Evolutionary conservation across 805 yeast species (phyloP).

Genomic region (Ogataea kodamae): DNA sequence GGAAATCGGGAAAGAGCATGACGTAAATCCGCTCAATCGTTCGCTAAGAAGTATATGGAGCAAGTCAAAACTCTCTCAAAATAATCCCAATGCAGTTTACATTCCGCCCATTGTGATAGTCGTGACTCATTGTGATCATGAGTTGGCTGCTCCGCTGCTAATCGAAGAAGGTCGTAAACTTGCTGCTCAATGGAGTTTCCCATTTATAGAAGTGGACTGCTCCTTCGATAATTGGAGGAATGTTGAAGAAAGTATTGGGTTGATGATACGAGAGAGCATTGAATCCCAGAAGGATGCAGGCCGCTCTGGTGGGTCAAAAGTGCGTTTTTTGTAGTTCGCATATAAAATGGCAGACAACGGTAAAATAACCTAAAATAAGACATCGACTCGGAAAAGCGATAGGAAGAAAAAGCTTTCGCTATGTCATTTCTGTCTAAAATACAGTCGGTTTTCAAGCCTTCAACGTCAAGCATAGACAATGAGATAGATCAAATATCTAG

Average conservation of each 20-base stretch:
- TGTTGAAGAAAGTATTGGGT: constrained; percentile 54
- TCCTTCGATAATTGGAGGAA: constrained; percentile 39
- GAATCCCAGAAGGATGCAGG: constrained; percentile 33
- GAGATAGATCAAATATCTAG: constrained; percentile 1
- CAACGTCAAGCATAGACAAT: constrained; percentile 1
- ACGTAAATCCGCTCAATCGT: constrained; percentile 56
- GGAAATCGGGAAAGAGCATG: constrained; percentile 66
- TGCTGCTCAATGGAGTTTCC: constrained; percentile 61
- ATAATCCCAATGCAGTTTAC: constrained; percentile 11
- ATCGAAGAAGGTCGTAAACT: constrained; percentile 54
- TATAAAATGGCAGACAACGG: no score
- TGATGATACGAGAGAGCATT: constrained; percentile 57
- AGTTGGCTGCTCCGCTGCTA: constrained; percentile 56
- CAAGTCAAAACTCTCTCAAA: constrained; percentile 11
- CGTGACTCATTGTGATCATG: constrained; percentile 59
- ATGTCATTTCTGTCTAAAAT: constrained; percentile 21
- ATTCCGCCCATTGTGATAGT: constrained; percentile 65
- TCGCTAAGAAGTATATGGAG: constrained; percentile 60
- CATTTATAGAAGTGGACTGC: constrained; percentile 62
- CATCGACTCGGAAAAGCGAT: no score
- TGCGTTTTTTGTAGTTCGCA: no score
- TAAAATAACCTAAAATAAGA: neutral
- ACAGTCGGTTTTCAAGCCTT: constrained; percentile 18
- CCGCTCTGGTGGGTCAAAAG: constrained; percentile 4
- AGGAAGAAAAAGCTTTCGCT: no score